Base-by-base conservation (phyloP, 2,329 filamentous ascomycete species). In the Xylaria sp. region DNA sequence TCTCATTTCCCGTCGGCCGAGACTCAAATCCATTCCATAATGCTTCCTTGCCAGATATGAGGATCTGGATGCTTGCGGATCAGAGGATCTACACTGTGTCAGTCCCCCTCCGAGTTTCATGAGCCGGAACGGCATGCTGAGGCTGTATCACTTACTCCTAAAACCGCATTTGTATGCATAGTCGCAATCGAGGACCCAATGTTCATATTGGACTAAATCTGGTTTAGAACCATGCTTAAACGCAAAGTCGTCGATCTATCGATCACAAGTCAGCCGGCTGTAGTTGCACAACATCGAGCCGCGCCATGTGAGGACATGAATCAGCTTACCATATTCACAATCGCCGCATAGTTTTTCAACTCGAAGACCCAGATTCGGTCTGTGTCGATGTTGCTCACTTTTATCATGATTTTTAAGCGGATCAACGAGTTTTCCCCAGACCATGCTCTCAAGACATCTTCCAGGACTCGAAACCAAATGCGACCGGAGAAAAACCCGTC, bases 321-420 rank as follows among this genome's bases (percentile, higher is more conserved):
- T 19, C 54, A 4, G 37, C 67, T 62, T 58, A 69, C 72, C 65
- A 56, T 66, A 17, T 67, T 55, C 8, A 67, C 31, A 19, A 73
- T 54, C 13, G 59, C 49, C 17, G 68, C 60, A 25, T 70, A 73
- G 10, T 65, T 59, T 15, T 56, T 31, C 13, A 73, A 60, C 40
- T 73, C 71, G 9, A 62, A 57, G 29, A 31, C 44, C 69, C 70
- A 73, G 25, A 70, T 31, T 10, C 56, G 54, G 8, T 41, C 58
- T 19, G 46, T 33, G 0, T 60, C 53, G 17, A 73, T 58, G 29
- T 72, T 64, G 47, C 66, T 68, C 13, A 75, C 60, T 59, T 72
- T 74, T 55, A 76, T 63, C 64, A 76, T 68, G 62, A 76, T 52
- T 31, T 70, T 67, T 2, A 76, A 54, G 23, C 66, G 67, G 33